Conservation (phyloP, 1,284 basidiomycete genomes). For the Caloboletus inedulis region DNA sequence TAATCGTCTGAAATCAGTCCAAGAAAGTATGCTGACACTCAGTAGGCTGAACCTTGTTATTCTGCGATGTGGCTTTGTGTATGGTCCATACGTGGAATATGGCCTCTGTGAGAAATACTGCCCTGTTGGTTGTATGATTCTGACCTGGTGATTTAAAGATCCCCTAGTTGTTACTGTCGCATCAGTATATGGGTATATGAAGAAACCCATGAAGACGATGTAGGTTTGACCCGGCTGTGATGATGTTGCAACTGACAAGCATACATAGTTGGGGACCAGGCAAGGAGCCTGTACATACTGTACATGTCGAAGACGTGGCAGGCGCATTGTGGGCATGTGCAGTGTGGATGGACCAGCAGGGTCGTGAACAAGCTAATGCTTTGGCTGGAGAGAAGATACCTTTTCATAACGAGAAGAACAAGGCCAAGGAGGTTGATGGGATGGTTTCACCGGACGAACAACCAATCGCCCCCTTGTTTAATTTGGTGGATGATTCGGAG, state of each 20-base stretch:
- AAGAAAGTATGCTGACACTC: conserved; percentile 8
- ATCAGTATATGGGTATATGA: conserved; percentile 80
- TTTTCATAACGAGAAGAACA: conserved; percentile 72
- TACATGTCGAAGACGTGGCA: conserved; percentile 78
- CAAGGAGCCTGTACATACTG: conserved; percentile 75
- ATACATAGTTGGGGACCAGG: conserved; percentile 66
- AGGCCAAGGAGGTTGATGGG: conserved; percentile 58
- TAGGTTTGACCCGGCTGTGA: conserved; percentile 37
- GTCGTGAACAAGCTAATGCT: conserved; percentile 59
- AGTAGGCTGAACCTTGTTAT: conserved; percentile 77
- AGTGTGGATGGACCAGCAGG: conserved; percentile 64
- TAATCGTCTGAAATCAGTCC: conserved; percentile 30
- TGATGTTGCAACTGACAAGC: conserved; percentile 3
- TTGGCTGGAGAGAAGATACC: conserved; percentile 53
- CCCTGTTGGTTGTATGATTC: conserved; percentile 11
- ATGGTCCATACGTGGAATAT: conserved; percentile 73
- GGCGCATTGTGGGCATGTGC: conserved; percentile 74
- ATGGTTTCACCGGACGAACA: conserved; percentile 56
- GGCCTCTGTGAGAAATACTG: conserved; percentile 52
- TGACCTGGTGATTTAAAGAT: conserved; percentile 16
- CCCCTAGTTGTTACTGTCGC: conserved; percentile 71
- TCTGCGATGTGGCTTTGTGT: conserved; percentile 66
- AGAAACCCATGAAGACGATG: conserved; percentile 86
- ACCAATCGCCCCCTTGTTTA: conserved; percentile 75
- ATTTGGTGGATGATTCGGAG: conserved; percentile 80